These are phyloP conservation scores for Wickerhamiella kurtzmanii DNA, from an alignment of 805 yeast genomes.

Conservation along the genomic window DNA sequence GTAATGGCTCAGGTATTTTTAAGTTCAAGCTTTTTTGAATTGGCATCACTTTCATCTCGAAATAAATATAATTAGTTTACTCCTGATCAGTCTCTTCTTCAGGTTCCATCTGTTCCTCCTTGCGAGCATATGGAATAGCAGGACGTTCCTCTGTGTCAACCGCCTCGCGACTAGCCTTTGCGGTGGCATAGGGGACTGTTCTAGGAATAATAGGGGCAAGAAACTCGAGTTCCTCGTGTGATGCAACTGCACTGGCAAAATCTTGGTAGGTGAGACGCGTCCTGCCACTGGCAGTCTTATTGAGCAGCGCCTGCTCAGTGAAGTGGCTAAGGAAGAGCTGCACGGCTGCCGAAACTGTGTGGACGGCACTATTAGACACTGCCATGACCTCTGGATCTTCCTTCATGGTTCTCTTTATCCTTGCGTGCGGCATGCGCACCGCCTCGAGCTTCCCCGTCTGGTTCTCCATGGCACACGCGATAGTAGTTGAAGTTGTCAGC, in stretches of 20 bases:
- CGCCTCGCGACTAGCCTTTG: slow-evolving; percentile 9
- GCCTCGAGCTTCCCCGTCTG: slow-evolving; percentile 10
- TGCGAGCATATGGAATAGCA: slow-evolving; percentile 14
- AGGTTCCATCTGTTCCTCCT: slow-evolving; percentile 13
- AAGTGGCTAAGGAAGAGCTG: slow-evolving; percentile 59
- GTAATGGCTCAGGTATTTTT: too few relatives aligned
- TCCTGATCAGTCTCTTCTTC: too few relatives aligned
- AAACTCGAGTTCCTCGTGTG: slow-evolving; percentile 48
- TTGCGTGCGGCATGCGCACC: slow-evolving; percentile 42
- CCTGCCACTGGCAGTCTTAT: slow-evolving; percentile 51
- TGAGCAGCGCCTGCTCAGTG: slow-evolving; percentile 54
- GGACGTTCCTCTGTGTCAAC: slow-evolving; percentile 6
- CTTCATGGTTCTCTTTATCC: slow-evolving; percentile 58
- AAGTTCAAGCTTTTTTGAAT: neutral
- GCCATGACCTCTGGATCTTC: slow-evolving; percentile 61
- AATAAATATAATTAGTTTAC: too few relatives aligned
- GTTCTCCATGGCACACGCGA: neutral
- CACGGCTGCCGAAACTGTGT: slow-evolving; percentile 62
- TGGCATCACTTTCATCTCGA: neutral
- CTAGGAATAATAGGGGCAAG: slow-evolving; percentile 52
- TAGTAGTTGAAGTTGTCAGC: slow-evolving; percentile 33
- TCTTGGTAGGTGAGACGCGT: slow-evolving; percentile 61
- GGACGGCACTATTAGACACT: slow-evolving; percentile 59
- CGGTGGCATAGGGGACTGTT: slow-evolving; percentile 17
- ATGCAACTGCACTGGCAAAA: slow-evolving; percentile 48